Conservation (phyloP, 2,329 filamentous ascomycete genomes). For the Aspergillus phoenicis region DNA sequence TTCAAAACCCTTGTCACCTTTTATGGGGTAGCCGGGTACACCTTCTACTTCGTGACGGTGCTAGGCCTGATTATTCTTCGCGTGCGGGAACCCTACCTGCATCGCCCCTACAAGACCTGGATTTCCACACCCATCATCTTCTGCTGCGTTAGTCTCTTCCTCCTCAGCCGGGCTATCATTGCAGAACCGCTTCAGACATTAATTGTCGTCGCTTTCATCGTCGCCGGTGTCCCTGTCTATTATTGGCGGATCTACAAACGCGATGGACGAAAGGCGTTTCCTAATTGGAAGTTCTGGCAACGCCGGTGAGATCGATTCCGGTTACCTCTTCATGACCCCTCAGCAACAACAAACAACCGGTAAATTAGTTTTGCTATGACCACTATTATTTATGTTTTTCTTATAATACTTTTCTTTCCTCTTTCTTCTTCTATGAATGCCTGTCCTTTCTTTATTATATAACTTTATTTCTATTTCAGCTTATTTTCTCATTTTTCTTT, state of each 20-base stretch:
- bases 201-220: slow-evolving; percentile 81
- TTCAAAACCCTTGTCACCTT: slow-evolving; percentile 93
- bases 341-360: not conserved
- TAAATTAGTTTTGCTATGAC: not conserved
- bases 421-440: not conserved
- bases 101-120: slow-evolving; percentile 93
- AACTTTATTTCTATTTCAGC: not conserved
- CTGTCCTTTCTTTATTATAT: not conserved
- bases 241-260: slow-evolving; percentile 78
- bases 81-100: slow-evolving; percentile 81
- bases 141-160: slow-evolving; percentile 93
- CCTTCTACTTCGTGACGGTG: slow-evolving; percentile 95
- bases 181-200: slow-evolving; percentile 88
- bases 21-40: slow-evolving; percentile 95
- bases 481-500: not conserved
- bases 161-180: slow-evolving; percentile 86
- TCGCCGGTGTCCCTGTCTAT: slow-evolving; percentile 82
- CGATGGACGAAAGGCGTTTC: slow-evolving; percentile 47
- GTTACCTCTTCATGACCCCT: not conserved
- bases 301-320: slow-evolving; percentile 15
- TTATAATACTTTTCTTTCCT: not conserved
- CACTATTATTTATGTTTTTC: not conserved
- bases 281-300: slow-evolving; percentile 50
- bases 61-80: slow-evolving; percentile 88
- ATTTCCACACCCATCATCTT: slow-evolving; percentile 97